Evolutionary conservation across 345 rosid species (phyloP).

Genomic region (Schrenkiella parvula): DNA sequence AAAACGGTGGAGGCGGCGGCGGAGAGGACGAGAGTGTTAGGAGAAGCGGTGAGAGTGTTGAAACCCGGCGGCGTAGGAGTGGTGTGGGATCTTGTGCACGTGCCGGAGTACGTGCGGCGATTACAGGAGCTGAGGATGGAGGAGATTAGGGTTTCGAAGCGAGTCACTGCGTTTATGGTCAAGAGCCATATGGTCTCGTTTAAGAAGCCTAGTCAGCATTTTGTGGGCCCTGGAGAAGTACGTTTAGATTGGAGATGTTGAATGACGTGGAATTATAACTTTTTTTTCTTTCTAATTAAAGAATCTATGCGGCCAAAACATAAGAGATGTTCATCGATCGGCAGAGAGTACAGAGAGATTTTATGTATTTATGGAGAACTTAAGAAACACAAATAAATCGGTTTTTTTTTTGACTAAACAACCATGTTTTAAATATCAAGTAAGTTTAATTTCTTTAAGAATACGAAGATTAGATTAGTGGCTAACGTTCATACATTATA

Average conservation of each 20-base stretch:
- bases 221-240: constrained; percentile 55
- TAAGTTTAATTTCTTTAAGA: neutral
- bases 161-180: constrained; percentile 91
- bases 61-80: constrained; percentile 79
- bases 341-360: neutral
- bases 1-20: constrained; percentile 90
- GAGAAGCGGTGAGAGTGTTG: constrained; percentile 86
- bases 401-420: too few relatives aligned
- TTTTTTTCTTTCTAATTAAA: neutral
- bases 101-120: constrained; percentile 73
- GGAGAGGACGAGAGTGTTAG: constrained; percentile 77
- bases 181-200: constrained; percentile 89
- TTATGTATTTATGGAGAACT: neutral
- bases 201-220: constrained; percentile 69
- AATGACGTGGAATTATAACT: neutral
- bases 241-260: constrained; percentile 71
- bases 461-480: neutral
- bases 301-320: neutral
- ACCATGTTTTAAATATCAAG: neutral
- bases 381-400: neutral
- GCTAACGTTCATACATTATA: neutral
- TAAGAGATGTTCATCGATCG: neutral
- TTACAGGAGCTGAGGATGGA: constrained; percentile 89
- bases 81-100: constrained; percentile 83
- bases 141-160: constrained; percentile 69